Evolutionary conservation across 257 asterid species (phyloP), one percentile per base, ranked within the genome.

Genomic region (Marsdenia floribunda): DNA sequence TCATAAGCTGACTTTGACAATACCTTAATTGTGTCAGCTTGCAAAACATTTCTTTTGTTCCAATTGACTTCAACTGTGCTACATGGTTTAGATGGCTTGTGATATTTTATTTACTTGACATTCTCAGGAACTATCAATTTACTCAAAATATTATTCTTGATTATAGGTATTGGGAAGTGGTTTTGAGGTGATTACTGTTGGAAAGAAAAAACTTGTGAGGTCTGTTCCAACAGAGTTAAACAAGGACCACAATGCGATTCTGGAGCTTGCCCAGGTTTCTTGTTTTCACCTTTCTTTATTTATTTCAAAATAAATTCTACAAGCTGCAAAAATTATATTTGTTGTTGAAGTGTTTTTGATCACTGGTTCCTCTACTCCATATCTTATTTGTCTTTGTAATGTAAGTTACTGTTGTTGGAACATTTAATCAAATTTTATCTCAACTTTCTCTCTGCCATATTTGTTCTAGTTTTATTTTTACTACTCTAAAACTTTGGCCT

Each of bases 211-310:
- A 85, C 97, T 95, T 54, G 88, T 95, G 58, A 85, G 98, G 38
- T 95, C 97, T 71, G 99, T 95, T 80, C 98, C 99, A n/a, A 95
- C 99, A 2, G 99, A 95, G 80, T 59, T 95, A 87, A 95, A 95
- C 80, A 92, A 87, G 85, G 99, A 95, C 83, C 99, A 92, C 82
- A 95, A 95, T 73, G 98, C 92, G 82, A 89, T 95, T 58, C 81
- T 95, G 75, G 99, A 95, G 94, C 89, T 92, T 53, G 98, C 99
- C 2, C 99, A 94, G 99, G 97, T 94, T 81, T 78, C 19, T 76
- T 33, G 55, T 67, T 76, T 75, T 65, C 52, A 12, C 64, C 6
- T 71, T 70, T 69, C 73, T 33, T 54, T 26, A 29, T 22, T 55
- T 5, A 2, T 57, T 67, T 70, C 52, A n/a, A 42, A 76, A 33